Evolutionary conservation across 179 eudicot genomes (phyloP).

Genomic region (Amaranthus tricolor): DNA sequence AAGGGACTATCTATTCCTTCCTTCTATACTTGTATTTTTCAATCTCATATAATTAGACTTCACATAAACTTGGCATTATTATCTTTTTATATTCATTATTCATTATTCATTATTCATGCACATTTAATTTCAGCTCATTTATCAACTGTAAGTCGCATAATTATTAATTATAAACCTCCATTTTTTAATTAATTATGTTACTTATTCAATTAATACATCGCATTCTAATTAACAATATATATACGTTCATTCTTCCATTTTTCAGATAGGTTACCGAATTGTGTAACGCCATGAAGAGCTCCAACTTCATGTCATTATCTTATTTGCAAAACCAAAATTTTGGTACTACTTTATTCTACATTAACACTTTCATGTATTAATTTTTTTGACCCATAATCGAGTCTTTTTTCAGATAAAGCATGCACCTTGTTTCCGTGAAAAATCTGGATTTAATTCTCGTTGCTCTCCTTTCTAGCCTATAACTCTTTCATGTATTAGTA

Average conservation of each 20-base stretch:
- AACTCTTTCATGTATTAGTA: too few species aligned
- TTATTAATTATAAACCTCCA: neutral
- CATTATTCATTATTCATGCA: neutral
- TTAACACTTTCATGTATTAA: neutral
- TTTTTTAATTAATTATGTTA: neutral
- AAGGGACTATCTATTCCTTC: neutral
- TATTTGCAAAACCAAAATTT: slow-evolving; percentile 23
- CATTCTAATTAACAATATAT: too few species aligned
- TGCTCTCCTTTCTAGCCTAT: too few species aligned
- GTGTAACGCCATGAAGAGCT: slow-evolving; percentile 26
- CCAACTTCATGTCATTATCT: slow-evolving; percentile 16
- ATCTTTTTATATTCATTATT: neutral
- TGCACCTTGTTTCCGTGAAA: too few species aligned
- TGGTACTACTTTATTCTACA: slow-evolving; percentile 10
- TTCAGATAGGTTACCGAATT: neutral
- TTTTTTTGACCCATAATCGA: neutral
- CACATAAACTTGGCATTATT: neutral
- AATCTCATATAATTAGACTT: neutral
- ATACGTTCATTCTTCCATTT: neutral
- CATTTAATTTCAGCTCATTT: slow-evolving; percentile 6
- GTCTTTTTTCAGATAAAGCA: too few species aligned
- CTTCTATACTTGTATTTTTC: neutral
- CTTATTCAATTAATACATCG: neutral
- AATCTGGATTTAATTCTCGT: too few species aligned
- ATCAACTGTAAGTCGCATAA: neutral